Evolutionary conservation across 2,329 filamentous ascomycete species (phyloP), one percentile per base, ranked within the genome.

Genomic region (Rutstroemia sp.): DNA sequence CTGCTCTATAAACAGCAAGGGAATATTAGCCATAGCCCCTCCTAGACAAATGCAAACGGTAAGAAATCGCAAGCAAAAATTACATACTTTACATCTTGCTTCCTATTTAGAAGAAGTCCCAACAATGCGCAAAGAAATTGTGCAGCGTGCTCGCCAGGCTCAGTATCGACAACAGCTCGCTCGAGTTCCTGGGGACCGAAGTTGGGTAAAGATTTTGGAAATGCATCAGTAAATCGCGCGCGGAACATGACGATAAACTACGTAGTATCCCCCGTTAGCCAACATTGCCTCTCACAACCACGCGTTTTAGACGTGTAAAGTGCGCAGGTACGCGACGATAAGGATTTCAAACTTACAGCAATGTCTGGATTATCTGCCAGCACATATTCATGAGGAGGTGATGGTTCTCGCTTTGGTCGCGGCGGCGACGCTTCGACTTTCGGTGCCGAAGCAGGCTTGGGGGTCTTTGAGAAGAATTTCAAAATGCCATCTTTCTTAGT

Each of bases 231-330:
- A 73, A 99, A 97, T 68, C 94, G 89, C 72, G 88, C 88, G 71
- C 92, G 85, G 74, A 97, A 99, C 89, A 96, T 96, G 64, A 97
- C 90, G 72, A 99, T 89, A 74, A 99, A 96, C 90, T 96, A 67
- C 60, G 64, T 65, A 64, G 67, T 68, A 63, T 51, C 69, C 73
- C 72, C 65, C 30, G 57, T 68, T 63, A 69, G 67, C 60, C 55
- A 57, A 60, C 5, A 61, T 62, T 55, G 58, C 57, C 59, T 66
- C 65, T 65, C 63, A 69, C 63, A 64, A 61, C 62, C 37, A 78
- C 79, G 79, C 78, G 77, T 78, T 70, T 66, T 69, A 67, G 76
- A 79, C 79, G 81, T 82, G 72, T 66, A 62, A 57, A 66, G 42
- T 25, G 30, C 46, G 52, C 51, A 23, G 56, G 56, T 65, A 75